Conservation (phyloP, 768 basidiomycete species). For the Leucocoprinus birnbaumii region DNA sequence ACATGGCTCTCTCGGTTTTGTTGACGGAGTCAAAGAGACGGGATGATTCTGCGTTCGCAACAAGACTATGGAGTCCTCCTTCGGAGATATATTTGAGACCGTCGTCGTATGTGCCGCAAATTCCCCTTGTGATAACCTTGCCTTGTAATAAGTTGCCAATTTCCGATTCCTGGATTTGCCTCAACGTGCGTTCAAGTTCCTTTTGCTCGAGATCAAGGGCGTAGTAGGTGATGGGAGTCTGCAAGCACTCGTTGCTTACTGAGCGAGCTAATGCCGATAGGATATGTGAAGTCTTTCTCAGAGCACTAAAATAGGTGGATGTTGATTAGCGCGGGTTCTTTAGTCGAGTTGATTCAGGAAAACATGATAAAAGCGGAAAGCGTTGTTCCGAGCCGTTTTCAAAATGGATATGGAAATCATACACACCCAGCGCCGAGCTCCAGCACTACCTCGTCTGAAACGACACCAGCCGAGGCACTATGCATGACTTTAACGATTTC, state of each 20-base stretch:
- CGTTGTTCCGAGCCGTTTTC: neutral
- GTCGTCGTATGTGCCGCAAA: constrained; percentile 90
- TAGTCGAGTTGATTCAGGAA: constrained; percentile 9
- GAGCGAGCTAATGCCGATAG: constrained; percentile 65
- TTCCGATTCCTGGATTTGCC: constrained; percentile 58
- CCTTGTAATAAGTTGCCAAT: constrained; percentile 60
- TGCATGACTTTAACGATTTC: constrained; percentile 81
- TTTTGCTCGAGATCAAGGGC: constrained; percentile 90
- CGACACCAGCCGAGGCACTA: constrained; percentile 28
- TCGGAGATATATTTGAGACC: constrained; percentile 77
- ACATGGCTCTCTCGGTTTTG: constrained; percentile 23
- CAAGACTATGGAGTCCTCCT: constrained; percentile 33
- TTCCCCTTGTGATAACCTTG: constrained; percentile 77
- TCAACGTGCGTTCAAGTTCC: constrained; percentile 80
- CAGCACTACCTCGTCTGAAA: constrained; percentile 58
- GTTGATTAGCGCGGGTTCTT: neutral
- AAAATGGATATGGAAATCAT: neutral
- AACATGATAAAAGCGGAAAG: constrained; percentile 2
- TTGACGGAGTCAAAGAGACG: neutral
- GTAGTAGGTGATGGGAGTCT: constrained; percentile 73
- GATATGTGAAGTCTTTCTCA: constrained; percentile 88
- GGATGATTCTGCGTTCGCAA: neutral
- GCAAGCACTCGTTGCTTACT: constrained; percentile 28
- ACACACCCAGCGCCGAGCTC: constrained; percentile 34
- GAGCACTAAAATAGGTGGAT: constrained; percentile 49